phyloP scores from a whole-genome alignment of 768 basidiomycete genomes.

The Albatrellus ellisii region DNA sequence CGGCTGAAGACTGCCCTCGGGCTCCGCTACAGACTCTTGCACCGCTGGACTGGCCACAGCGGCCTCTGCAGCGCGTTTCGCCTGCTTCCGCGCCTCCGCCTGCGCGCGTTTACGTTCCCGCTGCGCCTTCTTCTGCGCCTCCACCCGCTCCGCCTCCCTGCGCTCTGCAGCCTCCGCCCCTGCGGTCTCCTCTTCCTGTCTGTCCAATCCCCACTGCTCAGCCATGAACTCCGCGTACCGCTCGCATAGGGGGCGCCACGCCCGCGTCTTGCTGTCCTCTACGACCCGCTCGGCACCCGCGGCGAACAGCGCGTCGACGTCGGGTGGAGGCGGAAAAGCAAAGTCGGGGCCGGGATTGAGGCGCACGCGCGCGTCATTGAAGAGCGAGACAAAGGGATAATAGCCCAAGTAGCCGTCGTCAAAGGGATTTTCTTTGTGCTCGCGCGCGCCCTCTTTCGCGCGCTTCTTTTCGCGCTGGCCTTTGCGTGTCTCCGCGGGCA shows the following conservation, averaged over 20 bases:
- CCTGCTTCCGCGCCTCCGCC: slow-evolving; percentile 37
- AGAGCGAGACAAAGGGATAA: slow-evolving; percentile 89
- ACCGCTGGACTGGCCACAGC: background rate
- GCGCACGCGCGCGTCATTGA: slow-evolving; percentile 74
- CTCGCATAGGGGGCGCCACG: slow-evolving; percentile 74
- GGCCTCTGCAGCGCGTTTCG: slow-evolving; percentile 23
- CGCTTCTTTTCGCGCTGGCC: slow-evolving; percentile 52
- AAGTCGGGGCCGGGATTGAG: slow-evolving; percentile 89
- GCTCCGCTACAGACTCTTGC: background rate
- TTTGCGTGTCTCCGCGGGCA: slow-evolving; percentile 46
- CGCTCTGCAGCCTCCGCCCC: slow-evolving; percentile 23
- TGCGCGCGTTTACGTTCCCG: slow-evolving; percentile 35
- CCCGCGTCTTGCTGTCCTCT: slow-evolving; percentile 21
- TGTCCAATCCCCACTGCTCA: slow-evolving; percentile 74
- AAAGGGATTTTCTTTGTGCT: slow-evolving; percentile 72
- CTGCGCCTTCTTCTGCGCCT: slow-evolving; percentile 47
- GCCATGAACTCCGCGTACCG: slow-evolving; percentile 76
- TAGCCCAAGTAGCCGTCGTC: slow-evolving; percentile 95
- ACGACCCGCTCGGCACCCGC: slow-evolving; percentile 22
- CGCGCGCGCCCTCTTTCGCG: slow-evolving; percentile 47
- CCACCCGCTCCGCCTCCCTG: slow-evolving; percentile 51
- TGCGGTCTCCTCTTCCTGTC: slow-evolving; percentile 60
- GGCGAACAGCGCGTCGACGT: slow-evolving; percentile 56
- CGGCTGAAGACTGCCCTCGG: background rate
- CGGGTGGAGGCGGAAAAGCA: slow-evolving; percentile 62